Evolutionary conservation across 1,284 basidiomycete species (phyloP), one percentile per base, ranked within the genome.

Genomic region (Ganoderma lingzhi): DNA sequence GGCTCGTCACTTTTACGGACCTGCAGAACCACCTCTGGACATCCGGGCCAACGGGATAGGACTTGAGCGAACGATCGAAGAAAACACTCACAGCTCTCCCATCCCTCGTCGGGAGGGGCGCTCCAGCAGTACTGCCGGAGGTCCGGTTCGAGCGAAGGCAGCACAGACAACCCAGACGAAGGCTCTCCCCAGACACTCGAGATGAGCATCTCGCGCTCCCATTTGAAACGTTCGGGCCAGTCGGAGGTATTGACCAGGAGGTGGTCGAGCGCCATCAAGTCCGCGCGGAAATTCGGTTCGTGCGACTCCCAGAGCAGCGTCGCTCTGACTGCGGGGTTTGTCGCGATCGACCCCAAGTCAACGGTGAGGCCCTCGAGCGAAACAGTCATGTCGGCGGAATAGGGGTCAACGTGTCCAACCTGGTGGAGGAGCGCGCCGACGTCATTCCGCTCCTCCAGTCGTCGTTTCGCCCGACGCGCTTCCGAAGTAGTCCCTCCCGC

Each of bases 141-240:
- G 14, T 30, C 53, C 15, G 28, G 30, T 8, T 35, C 53, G 53
- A 56, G 53, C 14, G 53, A 56, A 3, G 71, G 80, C 66, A 1
- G 81, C 82, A 62, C 44, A 61, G 39, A 32, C 59, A 61, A 12
- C 15, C 37, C 59, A 5, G 59, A 61, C 35, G 39, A 39, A 14
- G 37, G 53, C 17, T 55, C 32, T 23, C 45, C 45, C 62, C 62
- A 63, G n/a, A 53, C 48, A 19, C 62, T 12, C 30, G 62, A 42
- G 15, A 53, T 30, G 17, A 37, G 30, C 30, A 45, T 45, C 32
- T 63, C 62, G 30, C 62, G 45, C 28, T 55, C 62, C 62, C 62
- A 63, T 12, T 41, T 51, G 14, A n/a, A 17, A 3, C 28, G 23
- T 37, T 55, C 62, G 28, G 23, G 17, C 62, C 62, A 63, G n/a